These are phyloP conservation scores for Fusarium sp. DNA, from an alignment of 2,329 filamentous ascomycete species.

Conservation along the genomic window DNA sequence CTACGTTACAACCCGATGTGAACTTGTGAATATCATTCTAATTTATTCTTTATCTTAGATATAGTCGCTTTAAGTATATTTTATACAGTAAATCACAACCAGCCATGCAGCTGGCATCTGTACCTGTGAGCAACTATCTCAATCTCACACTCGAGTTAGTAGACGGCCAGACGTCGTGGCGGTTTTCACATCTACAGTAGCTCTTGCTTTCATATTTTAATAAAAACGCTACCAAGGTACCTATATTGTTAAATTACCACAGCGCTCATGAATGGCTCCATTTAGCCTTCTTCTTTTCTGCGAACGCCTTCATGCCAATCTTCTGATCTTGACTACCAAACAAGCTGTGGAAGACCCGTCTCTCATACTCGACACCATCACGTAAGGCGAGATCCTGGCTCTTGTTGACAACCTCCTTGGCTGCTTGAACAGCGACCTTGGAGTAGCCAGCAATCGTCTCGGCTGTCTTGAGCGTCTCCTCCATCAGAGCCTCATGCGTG, in stretches of 20 bases:
- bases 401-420: constrained; percentile 99
- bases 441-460: constrained; percentile 90
- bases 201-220: background rate
- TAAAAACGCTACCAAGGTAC: background rate
- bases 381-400: constrained; percentile 88
- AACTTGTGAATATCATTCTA: background rate
- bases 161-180: background rate
- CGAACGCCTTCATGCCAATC: constrained; percentile 95
- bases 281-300: constrained; percentile 90
- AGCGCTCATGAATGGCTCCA: constrained; percentile 79
- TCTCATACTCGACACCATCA: constrained; percentile 95
- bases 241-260: background rate
- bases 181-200: background rate
- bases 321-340: constrained; percentile 98
- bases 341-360: constrained; percentile 88
- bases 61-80: background rate
- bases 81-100: background rate
- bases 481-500: constrained; percentile 82
- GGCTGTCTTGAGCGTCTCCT: constrained; percentile 82
- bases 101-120: background rate
- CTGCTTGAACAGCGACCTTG: constrained; percentile 85
- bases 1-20: background rate
- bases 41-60: background rate
- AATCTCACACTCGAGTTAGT: constrained; percentile 9
- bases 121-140: background rate